A percentile compares a stretch with the other conserved stretches of the same genome.
These are phyloP conservation scores for Fusarium odoratissimum DNA, from an alignment of 2,329 filamentous ascomycete species.

Conservation along the genomic window DNA sequence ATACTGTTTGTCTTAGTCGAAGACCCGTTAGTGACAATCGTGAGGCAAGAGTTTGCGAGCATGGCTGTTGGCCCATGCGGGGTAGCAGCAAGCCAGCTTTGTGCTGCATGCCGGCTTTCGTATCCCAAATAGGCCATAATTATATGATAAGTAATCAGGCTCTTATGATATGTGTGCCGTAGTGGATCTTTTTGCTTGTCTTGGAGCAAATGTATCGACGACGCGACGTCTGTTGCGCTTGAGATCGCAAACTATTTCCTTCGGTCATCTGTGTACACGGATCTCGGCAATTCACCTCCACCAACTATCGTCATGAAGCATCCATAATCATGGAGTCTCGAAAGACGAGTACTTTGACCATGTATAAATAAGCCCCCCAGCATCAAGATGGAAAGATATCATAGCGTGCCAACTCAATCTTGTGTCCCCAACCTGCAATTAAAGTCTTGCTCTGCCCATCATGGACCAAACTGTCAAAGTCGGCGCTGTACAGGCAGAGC, in stretches of 20 bases:
- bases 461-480: constrained; percentile 1
- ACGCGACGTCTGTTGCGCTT: fast-evolving
- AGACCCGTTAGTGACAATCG: not conserved
- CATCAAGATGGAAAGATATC: not conserved
- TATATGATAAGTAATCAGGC: not conserved
- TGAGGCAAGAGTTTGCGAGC: constrained; percentile 6
- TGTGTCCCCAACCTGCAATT: not conserved
- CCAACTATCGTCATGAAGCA: not conserved
- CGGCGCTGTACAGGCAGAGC: not conserved
- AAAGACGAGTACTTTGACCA: no score
- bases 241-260: constrained; percentile 4
- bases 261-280: not conserved
- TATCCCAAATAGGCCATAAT: not conserved
- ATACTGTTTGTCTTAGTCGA: not conserved
- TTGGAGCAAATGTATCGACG: not conserved
- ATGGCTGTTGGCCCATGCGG: not conserved
- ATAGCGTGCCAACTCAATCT: not conserved
- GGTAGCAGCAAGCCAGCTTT: not conserved
- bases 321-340: not conserved
- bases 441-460: not conserved
- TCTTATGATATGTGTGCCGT: fast-evolving
- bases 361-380: not conserved
- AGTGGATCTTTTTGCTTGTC: not conserved
- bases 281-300: not conserved
- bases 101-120: not conserved